Base-by-base conservation (phyloP, 2,329 filamentous ascomycete genomes). In the Alternaria angustiovoidea region DNA sequence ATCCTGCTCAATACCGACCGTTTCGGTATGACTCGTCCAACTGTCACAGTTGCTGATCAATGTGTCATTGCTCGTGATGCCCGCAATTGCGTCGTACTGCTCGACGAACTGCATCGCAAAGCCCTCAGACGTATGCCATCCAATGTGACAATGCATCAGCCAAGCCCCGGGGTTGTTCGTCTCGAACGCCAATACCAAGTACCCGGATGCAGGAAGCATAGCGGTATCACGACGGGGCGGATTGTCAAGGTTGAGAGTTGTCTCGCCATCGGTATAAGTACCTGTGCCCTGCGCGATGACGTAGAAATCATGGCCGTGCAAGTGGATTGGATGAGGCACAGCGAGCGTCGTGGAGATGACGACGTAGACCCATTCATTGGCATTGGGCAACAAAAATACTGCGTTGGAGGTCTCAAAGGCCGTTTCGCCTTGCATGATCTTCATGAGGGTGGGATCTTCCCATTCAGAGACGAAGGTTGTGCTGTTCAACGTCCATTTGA, bases 401-500 rank as follows among this genome's bases (percentile, higher is more conserved):
- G 73, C 71, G 30, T 77, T 75, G 1, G 64, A 71, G 9, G 73
- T 70, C 4, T 61, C 66, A 53, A 72, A 79, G 0, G 77, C 69
- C 6, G 72, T 75, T 47, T 70, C 67, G 36, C 76, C 73, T 26
- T 75, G 64, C 16, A 77, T 38, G 32, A 82, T 69, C 48, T 76
- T 72, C 11, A 72, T 57, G 0, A 81, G 68, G 0, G 80, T 81
- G 0, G 80, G 80, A 47, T 81, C 66, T 3, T 55, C 64, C 76
- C 78, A 82, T 7, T 80, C 68, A 7, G 75, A 70, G 1, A 72
- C 41, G 71, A 82, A 79, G 16, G 76, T 77, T 1, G 75, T 79
- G 60, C 75, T 78, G 56, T 77, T 76, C 9, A 82, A 66, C 43
- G 71, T 75, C 80, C 80, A 82, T 12, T 77, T 75, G 73, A 77